Evolutionary conservation across 805 yeast genomes (phyloP), one percentile per base, ranked within the genome.

Genomic region (Lachancea nothofagi): DNA sequence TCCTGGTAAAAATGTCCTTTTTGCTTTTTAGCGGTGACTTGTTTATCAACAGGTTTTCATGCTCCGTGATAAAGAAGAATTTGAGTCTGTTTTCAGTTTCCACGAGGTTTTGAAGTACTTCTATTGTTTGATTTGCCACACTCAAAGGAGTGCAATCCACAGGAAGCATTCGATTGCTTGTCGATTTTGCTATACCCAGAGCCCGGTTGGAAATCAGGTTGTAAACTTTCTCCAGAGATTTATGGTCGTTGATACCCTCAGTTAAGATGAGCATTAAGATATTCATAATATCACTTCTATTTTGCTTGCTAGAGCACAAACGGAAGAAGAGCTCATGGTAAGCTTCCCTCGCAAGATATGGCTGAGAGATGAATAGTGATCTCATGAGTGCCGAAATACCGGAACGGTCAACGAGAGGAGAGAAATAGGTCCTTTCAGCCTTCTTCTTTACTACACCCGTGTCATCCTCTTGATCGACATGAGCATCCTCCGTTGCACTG

Each of bases 71-170:
- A 59, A 89, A 80, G 53, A 78, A 87, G 52, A 78, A 77, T 46
- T 93, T 72, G 55, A 84, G 67, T 44, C 79, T 83, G 7, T 72
- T 68, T 46, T 80, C 83, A 24, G 76, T 67, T 41, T 82, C 86
- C 36, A 88, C 68, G 34, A 88, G 65, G 49, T 73, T 78, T 46
- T 82, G 85, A 13, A 88, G 63, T 1, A 83, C 79, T 44, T 85
- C 95, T 32, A 89, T 68, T 3, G 81, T 72, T 52, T 87, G 96
- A 33, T 77, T 79, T 0, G 89, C 89, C 17, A 87, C 82, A 8
- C 75, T 66, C 8, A 80, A 63, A 0, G 90, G 83, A 0, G 89
- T 74, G 14, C 83, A 72, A 13, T 78, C 81, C 5, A 66, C 53
- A 2, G 93, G 90, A 48, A 75, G 50, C 41, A 54, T 59, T 8